A percentile compares a stretch with the other conserved stretches of the same genome.
Conservation (phyloP, 1,284 basidiomycete species). For the Leccinum angustisporum region DNA sequence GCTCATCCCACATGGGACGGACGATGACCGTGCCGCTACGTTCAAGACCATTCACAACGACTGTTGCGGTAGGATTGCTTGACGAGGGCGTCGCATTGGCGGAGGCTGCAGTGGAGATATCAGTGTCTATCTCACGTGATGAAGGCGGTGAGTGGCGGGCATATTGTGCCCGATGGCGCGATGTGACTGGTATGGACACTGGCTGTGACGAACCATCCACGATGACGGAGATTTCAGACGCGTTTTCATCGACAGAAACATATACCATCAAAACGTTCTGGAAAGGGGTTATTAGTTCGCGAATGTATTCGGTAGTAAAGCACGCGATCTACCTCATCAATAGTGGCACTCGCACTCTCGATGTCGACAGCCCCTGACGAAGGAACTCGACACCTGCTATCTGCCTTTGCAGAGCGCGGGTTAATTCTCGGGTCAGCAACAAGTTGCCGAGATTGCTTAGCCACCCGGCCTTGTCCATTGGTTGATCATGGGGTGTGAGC, state of each 20-base stretch:
- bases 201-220: constrained; percentile 23
- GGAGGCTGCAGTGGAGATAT: constrained; percentile 60
- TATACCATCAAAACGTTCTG: constrained; percentile 33
- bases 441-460: not conserved
- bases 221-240: constrained; percentile 25
- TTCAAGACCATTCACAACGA: constrained; percentile 57
- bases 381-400: constrained; percentile 31
- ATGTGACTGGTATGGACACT: constrained; percentile 22
- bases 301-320: not conserved
- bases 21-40: constrained; percentile 75
- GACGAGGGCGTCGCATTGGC: constrained; percentile 58
- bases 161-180: constrained; percentile 20
- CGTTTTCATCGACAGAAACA: constrained; percentile 14
- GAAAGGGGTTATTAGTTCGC: constrained; percentile 10
- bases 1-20: constrained; percentile 59
- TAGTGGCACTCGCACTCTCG: constrained; percentile 6
- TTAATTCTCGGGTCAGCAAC: constrained; percentile 38
- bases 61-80: constrained; percentile 58
- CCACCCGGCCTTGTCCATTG: not conserved
- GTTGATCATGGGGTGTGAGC: not conserved
- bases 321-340: constrained; percentile 29
- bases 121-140: constrained; percentile 48
- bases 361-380: constrained; percentile 10
- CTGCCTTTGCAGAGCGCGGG: constrained; percentile 55
- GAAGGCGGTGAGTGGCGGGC: constrained; percentile 28